Conservation (phyloP, 1,284 basidiomycete species). For the Ceratobasidium sp. region DNA sequence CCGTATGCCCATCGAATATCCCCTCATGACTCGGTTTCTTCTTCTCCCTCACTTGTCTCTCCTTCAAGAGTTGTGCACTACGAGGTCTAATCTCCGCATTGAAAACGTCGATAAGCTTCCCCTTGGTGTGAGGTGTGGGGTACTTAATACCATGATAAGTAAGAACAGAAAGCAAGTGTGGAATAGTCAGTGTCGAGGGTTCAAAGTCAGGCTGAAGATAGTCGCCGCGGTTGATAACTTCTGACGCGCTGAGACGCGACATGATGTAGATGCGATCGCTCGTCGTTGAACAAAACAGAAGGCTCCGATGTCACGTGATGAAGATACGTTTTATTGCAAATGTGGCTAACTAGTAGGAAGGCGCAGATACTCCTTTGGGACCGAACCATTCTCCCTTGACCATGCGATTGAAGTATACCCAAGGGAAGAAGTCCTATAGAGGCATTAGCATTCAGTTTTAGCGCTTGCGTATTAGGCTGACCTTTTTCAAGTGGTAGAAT, state of each 20-base stretch:
- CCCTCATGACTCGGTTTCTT: constrained; percentile 80
- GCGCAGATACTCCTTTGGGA: constrained; percentile 45
- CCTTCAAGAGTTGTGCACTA: constrained; percentile 69
- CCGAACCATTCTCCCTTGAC: constrained; percentile 64
- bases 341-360: constrained; percentile 29
- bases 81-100: constrained; percentile 77
- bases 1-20: constrained; percentile 80
- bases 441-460: constrained; percentile 34
- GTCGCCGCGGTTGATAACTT: constrained; percentile 75
- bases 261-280: constrained; percentile 55
- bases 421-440: constrained; percentile 82
- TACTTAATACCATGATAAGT: constrained; percentile 83
- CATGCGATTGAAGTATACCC: constrained; percentile 87
- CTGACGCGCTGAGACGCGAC: constrained; percentile 76
- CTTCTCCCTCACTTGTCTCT: constrained; percentile 71
- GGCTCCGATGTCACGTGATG: constrained; percentile 32
- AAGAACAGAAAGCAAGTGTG: constrained; percentile 83
- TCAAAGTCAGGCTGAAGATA: constrained; percentile 90
- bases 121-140: constrained; percentile 83
- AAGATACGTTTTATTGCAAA: constrained; percentile 33
- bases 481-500: constrained; percentile 95
- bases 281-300: constrained; percentile 43
- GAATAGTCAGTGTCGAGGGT: constrained; percentile 77
- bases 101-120: constrained; percentile 84
- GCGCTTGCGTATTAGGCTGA: constrained; percentile 47